Conservation (phyloP, 176 grass and related monocot genomes). For the Tuctoria greenei region DNA sequence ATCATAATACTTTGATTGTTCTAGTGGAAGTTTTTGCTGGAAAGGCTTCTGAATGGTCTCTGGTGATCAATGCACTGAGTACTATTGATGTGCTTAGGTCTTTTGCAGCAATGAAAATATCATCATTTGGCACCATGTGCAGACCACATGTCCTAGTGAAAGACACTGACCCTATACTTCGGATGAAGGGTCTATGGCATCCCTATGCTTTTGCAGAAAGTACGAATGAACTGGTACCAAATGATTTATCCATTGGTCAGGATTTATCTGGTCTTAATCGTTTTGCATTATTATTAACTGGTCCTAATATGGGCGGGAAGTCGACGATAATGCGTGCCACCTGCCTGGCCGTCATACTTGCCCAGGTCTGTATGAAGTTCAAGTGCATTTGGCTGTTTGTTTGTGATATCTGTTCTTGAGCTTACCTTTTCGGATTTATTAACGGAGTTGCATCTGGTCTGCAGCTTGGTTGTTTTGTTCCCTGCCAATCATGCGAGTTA, state of each 20-base stretch:
- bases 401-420: constrained; percentile 8
- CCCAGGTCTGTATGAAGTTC: constrained; percentile 60
- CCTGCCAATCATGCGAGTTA: constrained; percentile 68
- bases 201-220: constrained; percentile 80
- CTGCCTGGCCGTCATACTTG: constrained; percentile 77
- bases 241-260: constrained; percentile 74
- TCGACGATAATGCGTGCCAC: constrained; percentile 93
- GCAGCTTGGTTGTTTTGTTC: constrained; percentile 95
- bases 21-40: constrained; percentile 61
- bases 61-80: constrained; percentile 64
- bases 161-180: constrained; percentile 52
- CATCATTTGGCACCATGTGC: constrained; percentile 61
- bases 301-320: constrained; percentile 98
- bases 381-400: constrained; percentile 11
- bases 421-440: constrained; percentile 15
- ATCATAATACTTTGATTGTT: constrained; percentile 57
- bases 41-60: constrained; percentile 72
- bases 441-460: constrained; percentile 25
- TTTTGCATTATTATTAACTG: constrained; percentile 83
- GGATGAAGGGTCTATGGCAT: constrained; percentile 95
- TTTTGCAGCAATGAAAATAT: constrained; percentile 56
- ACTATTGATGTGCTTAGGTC: constrained; percentile 88
- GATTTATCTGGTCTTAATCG: constrained; percentile 50
- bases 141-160: constrained; percentile 61
- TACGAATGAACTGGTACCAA: constrained; percentile 70